A percentile compares a stretch with the other conserved stretches of the same genome.
phyloP scores from a whole-genome alignment of 2,329 filamentous ascomycete species.

The Leptosphaerulina australis region DNA sequence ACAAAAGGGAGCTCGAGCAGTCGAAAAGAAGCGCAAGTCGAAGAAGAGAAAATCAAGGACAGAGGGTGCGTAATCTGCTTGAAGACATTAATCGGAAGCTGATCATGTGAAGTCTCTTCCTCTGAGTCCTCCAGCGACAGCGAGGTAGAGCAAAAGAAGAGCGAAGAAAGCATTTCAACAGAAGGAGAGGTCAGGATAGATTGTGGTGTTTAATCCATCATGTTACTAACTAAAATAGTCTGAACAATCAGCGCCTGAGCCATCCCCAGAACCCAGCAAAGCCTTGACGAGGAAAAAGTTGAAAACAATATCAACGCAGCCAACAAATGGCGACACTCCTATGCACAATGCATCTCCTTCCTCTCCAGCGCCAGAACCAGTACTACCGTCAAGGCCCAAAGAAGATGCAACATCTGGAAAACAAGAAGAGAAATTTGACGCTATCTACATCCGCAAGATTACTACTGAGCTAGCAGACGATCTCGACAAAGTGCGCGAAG shows the following conservation, averaged over 20 bases:
- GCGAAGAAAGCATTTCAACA: constrained; percentile 4
- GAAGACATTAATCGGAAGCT: not conserved
- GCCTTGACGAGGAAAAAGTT: constrained; percentile 23
- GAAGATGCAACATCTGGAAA: constrained; percentile 5
- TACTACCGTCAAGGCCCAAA: constrained; percentile 4
- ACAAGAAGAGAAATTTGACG: constrained; percentile 57
- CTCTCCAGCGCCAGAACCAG: constrained; percentile 1
- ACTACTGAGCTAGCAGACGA: constrained; percentile 76
- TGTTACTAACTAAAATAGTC: not conserved
- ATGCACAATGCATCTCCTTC: constrained; percentile 29
- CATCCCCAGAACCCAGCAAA: constrained; percentile 14
- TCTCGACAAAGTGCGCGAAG: constrained; percentile 70
- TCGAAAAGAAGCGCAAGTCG: constrained; percentile 33
- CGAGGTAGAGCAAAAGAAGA: constrained; percentile 30
- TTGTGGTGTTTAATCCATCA: not conserved
- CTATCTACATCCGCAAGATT: constrained; percentile 71
- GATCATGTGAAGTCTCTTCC: constrained; percentile 35
- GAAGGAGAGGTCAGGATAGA: constrained; percentile 8
- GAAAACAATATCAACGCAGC: not conserved
- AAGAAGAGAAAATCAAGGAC: constrained; percentile 44
- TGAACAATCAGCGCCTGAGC: constrained; percentile 3
- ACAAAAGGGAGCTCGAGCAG: constrained; percentile 22
- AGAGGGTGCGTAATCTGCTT: constrained; percentile 27
- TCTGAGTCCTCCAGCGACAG: constrained; percentile 39
- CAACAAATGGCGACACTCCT: constrained; percentile 20